Evolutionary conservation across 192 early-diverging fungal genomes (phyloP), one percentile per base, ranked within the genome.

Genomic region (Backusella morwellensis): DNA sequence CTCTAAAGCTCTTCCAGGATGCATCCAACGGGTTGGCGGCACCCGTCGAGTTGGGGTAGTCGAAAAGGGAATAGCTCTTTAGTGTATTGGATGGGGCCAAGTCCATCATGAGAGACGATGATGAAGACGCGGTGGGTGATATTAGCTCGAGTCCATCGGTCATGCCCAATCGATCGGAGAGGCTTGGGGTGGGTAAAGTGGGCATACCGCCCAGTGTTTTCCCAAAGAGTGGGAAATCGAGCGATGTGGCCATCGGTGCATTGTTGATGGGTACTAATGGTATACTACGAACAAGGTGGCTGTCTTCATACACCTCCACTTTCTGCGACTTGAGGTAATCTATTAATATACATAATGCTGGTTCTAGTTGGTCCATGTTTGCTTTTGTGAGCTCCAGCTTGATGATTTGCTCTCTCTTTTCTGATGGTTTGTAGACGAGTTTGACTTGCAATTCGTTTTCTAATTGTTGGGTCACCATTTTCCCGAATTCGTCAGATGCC

Each of bases 401-500:
- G 35, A 79, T 35, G 3, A 72, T 21, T n/a, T 54, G 35, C 6
- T 56, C 52, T 42, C 36, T 26, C 23, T 56, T 54, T 56, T 26
- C 50, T 1, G 35, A 11, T 11, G 36, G 4, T 9, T 41, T 70
- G 2, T 47, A 72, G 4, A 19, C 23, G 15, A 72, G 41, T 14
- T 41, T 54, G 7, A 91, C 84, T 35, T 88, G 81, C 72, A 78
- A 79, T 14, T 88, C 88, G 3, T 72, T 71, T 72, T 84, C 75
- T 7, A 91, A 77, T 12, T 72, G 77, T 9, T 81, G 72, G 2
- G 85, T 75, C 0, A 91, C 82, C 8, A 80, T 71, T 21, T 70
- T 75, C 19, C 79, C 40, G 68, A 94, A 89, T 29, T 89, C 90
- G n/a, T 67, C 75, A 0, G 86, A 78, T 7, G 72, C 73, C n/a